These are phyloP conservation scores for Plantago coronopus DNA, from an alignment of 305 asterid species.

Conservation along the genomic window DNA sequence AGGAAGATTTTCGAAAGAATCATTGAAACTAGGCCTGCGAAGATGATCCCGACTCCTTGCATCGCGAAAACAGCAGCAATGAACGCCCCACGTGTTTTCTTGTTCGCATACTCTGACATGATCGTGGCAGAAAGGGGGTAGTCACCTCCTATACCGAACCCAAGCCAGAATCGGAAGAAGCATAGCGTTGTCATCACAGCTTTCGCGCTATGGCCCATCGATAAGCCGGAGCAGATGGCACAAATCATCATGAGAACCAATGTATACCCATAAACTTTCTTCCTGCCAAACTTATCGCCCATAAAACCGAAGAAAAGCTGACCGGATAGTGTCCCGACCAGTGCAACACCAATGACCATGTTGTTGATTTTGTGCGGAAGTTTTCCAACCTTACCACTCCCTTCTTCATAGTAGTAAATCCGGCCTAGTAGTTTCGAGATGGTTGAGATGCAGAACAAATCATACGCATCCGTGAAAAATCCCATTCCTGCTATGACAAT, in stretches of 20 bases:
- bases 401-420: constrained; percentile 35
- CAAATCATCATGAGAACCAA: constrained; percentile 49
- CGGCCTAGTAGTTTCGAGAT: constrained; percentile 51
- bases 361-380: constrained; percentile 48
- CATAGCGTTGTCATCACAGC: constrained; percentile 50
- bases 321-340: constrained; percentile 54
- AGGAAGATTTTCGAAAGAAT: constrained; percentile 41
- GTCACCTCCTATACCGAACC: constrained; percentile 66
- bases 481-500: constrained; percentile 60
- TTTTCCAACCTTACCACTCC: constrained; percentile 34
- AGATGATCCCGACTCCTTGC: constrained; percentile 70
- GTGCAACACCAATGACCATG: constrained; percentile 45
- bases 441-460: constrained; percentile 46
- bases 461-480: constrained; percentile 58
- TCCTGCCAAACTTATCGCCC: constrained; percentile 56
- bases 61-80: constrained; percentile 63
- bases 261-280: constrained; percentile 55
- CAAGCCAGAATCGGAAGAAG: constrained; percentile 69
- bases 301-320: constrained; percentile 60
- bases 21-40: constrained; percentile 64
- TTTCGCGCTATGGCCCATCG: constrained; percentile 38
- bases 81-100: constrained; percentile 55
- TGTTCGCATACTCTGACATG: constrained; percentile 63
- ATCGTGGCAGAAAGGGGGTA: constrained; percentile 64
- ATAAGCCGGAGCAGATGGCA: constrained; percentile 52